phyloP scores from a whole-genome alignment of 2,329 filamentous ascomycete genomes.

The Colletotrichum spinosum region DNA sequence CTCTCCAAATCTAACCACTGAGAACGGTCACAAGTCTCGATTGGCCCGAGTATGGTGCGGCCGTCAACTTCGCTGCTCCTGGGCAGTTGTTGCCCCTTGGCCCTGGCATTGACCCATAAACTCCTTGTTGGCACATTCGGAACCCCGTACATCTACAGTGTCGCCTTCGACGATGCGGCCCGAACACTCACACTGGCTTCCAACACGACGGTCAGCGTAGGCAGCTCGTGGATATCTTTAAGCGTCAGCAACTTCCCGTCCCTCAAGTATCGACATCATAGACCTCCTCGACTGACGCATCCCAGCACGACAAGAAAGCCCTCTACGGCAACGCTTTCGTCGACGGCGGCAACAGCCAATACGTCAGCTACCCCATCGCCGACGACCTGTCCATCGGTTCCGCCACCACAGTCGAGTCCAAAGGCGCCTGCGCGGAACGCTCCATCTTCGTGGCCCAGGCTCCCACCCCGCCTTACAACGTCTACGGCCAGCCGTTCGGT shows the following conservation, averaged over 20 bases:
- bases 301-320: conserved; percentile 5
- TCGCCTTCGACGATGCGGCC: conserved; percentile 16
- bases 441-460: conserved; percentile 9
- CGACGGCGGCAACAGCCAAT: conserved; percentile 6
- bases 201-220: conserved; percentile 9
- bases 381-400: not conserved
- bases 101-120: conserved; percentile 1
- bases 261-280: not conserved
- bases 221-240: conserved; percentile 20
- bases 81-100: not conserved
- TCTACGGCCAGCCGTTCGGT: conserved; percentile 15
- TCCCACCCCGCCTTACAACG: not conserved
- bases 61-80: not conserved
- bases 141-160: conserved; percentile 10
- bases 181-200: conserved; percentile 1
- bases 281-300: not conserved
- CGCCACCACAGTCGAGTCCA: not conserved
- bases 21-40: too few relatives aligned
- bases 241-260: not conserved
- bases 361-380: conserved; percentile 9
- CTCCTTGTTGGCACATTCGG: conserved; percentile 13
- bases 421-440: conserved; percentile 1
- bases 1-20: too few relatives aligned
- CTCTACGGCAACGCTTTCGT: conserved; percentile 15
- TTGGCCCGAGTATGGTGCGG: not conserved